Evolutionary conservation across 1,284 basidiomycete species (phyloP), one percentile per base, ranked within the genome.

Genomic region (Cutaneotrichosporon sp.): DNA sequence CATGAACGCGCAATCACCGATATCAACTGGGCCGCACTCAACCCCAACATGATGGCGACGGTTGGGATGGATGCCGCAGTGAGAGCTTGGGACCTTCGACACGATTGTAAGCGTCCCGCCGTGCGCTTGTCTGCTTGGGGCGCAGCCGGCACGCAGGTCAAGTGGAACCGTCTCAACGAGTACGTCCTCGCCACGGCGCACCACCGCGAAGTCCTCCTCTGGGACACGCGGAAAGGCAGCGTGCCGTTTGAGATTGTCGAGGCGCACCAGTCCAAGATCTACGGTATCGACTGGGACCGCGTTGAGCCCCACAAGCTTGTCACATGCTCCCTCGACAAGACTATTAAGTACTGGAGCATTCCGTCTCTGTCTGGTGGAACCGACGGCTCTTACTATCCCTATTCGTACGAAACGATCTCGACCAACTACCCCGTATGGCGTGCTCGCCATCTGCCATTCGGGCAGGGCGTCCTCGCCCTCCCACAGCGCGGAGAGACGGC

Each of bases 1-100:
- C 94, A 97, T 73, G 91, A 91, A 66, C 88, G 94, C 57, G 92
- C 93, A 5, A 92, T 97, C 68, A 96, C 94, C 3, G 94, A 97
- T 73, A 92, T 97, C 74, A 97, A 97, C 73, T 97, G 95, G 93
- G 90, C 93, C 70, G 90, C 90, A 0, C 85, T 86, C 16, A 88
- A 93, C 72, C 88, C 89, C 2, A 88, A 94, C 66, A 83, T 81
- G 55, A 78, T 81, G 66, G 83, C 83, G 0, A 83, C 83, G 0
- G 81, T 80, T 11, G 76, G 76, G 5, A 81, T 84, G 70, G 83
- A 84, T 67, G 80, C 82, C 0, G 82, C 82, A 49, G 80, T 81
- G 30, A 68, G 79, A 59, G 87, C 88, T 18, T 97, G 93, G 92
- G 94, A 97, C 78, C 74, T 97, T 30, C 84, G 84, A 52, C 70